phyloP scores from a whole-genome alignment of 495 filamentous ascomycete species.

The Jackrogersella minutella region DNA sequence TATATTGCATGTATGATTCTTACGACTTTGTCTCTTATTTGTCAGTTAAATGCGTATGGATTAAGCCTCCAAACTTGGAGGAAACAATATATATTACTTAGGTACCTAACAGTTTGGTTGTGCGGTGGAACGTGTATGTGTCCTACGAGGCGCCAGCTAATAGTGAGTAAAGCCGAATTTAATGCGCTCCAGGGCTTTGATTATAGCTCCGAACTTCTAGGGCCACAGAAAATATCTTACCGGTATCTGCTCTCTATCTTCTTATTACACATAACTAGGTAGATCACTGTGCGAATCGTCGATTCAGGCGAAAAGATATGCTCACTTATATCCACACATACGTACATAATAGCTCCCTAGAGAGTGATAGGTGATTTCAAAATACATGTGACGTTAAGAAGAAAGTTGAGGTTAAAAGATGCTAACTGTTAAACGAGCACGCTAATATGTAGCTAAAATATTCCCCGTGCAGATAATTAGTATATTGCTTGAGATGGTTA shows the following conservation, averaged over 20 bases:
- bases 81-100: too few species aligned
- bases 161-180: constrained; percentile 1
- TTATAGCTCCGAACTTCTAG: neutral
- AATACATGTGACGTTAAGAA: neutral
- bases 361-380: neutral
- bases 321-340: neutral
- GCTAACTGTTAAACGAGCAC: neutral
- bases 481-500: neutral
- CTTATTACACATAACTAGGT: neutral
- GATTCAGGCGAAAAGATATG: neutral
- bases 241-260: too few species aligned
- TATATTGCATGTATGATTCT: neutral
- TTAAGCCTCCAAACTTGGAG: neutral
- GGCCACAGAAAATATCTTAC: too few species aligned
- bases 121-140: constrained; percentile 5
- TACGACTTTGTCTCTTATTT: neutral
- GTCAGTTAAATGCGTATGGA: too few species aligned
- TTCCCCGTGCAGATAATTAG: neutral
- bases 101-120: neutral
- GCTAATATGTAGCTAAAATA: neutral
- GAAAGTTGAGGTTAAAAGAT: constrained; percentile 9
- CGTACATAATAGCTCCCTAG: too few species aligned
- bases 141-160: too few species aligned
- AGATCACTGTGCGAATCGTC: constrained; percentile 1
- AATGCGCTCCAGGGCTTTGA: too few species aligned